These are phyloP conservation scores for Coemansia sp. DNA, from an alignment of 192 early-diverging fungal genomes.

Conservation along the genomic window DNA sequence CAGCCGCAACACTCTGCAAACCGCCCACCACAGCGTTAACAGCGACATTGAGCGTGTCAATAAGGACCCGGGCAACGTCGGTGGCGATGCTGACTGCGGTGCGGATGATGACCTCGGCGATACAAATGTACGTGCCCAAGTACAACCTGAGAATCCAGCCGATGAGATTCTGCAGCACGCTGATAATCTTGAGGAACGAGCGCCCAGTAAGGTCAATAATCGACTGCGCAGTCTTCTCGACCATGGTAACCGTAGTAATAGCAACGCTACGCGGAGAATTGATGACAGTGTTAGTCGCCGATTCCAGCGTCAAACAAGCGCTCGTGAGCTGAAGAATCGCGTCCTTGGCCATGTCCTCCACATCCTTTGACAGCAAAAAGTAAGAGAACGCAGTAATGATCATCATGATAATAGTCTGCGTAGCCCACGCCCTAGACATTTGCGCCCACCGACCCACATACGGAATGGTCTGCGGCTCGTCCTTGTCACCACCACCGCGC, in stretches of 20 bases:
- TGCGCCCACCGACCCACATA: slow-evolving; percentile 40
- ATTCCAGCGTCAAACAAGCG: slow-evolving; percentile 19
- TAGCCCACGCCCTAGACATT: slow-evolving; percentile 38
- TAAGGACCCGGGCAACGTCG: slow-evolving; percentile 25
- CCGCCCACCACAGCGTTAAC: slow-evolving; percentile 21
- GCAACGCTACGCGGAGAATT: slow-evolving; percentile 31
- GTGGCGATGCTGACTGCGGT: slow-evolving; percentile 26
- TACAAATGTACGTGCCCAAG: slow-evolving; percentile 44
- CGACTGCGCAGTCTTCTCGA: slow-evolving; percentile 7
- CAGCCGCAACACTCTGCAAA: slow-evolving; percentile 25
- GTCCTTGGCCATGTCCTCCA: slow-evolving; percentile 11
- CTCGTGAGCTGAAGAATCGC: not conserved
- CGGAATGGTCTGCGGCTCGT: slow-evolving; percentile 6
- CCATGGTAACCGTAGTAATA: slow-evolving; percentile 19
- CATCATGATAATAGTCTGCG: slow-evolving; percentile 34
- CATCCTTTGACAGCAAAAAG: slow-evolving; percentile 16
- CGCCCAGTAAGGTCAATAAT: slow-evolving; percentile 12
- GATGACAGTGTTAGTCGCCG: slow-evolving; percentile 17
- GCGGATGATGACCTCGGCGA: slow-evolving; percentile 43
- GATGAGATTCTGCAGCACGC: slow-evolving; percentile 27
- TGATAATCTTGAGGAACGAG: slow-evolving; percentile 22
- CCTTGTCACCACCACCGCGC: not conserved
- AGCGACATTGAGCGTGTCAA: slow-evolving; percentile 26
- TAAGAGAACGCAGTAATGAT: slow-evolving; percentile 29
- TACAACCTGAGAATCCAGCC: slow-evolving; percentile 38